Base-by-base conservation (phyloP, 192 early-diverging fungal genomes). In the Dissophora globulifera region DNA sequence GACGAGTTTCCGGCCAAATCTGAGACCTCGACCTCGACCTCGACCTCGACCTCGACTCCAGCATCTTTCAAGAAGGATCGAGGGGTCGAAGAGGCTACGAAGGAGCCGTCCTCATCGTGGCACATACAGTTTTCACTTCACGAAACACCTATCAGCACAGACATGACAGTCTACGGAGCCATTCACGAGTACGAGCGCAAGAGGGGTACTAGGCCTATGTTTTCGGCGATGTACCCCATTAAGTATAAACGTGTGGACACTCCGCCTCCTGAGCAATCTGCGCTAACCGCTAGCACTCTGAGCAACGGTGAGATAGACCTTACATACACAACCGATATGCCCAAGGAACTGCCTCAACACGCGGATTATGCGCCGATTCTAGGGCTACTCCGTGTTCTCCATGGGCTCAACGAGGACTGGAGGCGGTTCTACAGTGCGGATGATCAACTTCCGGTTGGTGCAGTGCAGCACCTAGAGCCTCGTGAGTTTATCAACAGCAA, bases 401-500 rank as follows among this genome's bases (percentile, higher is more conserved):
- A 83, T 47, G 64, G 49, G 23, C 11, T 79, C 27, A 83, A 81
- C 22, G 53, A 58, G 6, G 62, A 64, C 40, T 79, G 82, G 61
- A 55, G 57, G 19, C 78, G 79, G 0, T 63, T 81, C 27, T 82
- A 65, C 47, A 61, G 42, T 25, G 23, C 40, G 30, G 74, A 56
- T 8, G 46, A 69, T n/a, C 23, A 61, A 66, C 16, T 46, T 38
- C 52, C 62, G 12, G 19, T 60, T 43, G 43, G 16, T 8, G 6
- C 54, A 23, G 62, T 80, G 30, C 67, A 60, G 25, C 52, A 64
- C 17, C 31, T 83, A 50, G 70, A 51, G 15, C 50, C 61, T 3
- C 50, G 65, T 5, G 82, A 80, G 29, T 97, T 96, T 78, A 54
- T 89, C 68, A 97, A 95, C 74, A 85, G 81, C 58, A 93, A 93